A percentile compares a stretch with the other conserved stretches of the same genome.
phyloP scores from a whole-genome alignment of 805 yeast genomes.

The Lipomyces starkeyi region DNA sequence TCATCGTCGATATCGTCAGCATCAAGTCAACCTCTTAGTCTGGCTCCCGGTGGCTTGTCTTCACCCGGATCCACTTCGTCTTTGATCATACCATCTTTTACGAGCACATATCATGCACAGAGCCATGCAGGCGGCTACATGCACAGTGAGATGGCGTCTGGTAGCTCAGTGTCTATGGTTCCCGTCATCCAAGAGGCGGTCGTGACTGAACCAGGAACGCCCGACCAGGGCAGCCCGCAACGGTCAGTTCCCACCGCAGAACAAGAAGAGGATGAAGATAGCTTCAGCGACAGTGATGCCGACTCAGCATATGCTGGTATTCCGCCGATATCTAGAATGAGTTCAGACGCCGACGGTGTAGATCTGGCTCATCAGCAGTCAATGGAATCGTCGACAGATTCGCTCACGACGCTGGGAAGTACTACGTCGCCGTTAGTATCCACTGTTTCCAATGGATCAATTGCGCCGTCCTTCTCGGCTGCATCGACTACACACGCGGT shows the following conservation, averaged over 20 bases:
- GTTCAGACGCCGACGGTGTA: background rate
- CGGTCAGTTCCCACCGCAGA: background rate
- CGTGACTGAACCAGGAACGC: conserved; percentile 8
- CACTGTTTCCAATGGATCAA: conserved; percentile 5
- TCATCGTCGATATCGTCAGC: conserved; percentile 23
- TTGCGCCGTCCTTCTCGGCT: conserved; percentile 3
- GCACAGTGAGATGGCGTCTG: conserved; percentile 5
- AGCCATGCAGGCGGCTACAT: background rate
- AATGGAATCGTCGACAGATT: conserved; percentile 10
- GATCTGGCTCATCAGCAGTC: conserved; percentile 7
- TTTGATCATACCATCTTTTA: conserved; percentile 25
- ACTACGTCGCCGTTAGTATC: background rate
- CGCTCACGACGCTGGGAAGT: conserved; percentile 13
- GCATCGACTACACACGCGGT: conserved; percentile 11
- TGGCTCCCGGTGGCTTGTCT: conserved; percentile 11
- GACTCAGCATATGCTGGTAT: background rate
- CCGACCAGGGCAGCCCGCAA: background rate
- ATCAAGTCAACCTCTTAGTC: conserved; percentile 13
- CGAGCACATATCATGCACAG: conserved; percentile 18
- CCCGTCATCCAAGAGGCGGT: conserved; percentile 8
- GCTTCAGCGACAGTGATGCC: conserved; percentile 8
- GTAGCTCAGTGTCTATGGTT: background rate
- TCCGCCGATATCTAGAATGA: background rate
- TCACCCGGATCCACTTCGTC: conserved; percentile 3
- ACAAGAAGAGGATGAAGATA: conserved; percentile 2